Conservation (phyloP, 805 yeast species). For the Candida khao-thaluensis region DNA sequence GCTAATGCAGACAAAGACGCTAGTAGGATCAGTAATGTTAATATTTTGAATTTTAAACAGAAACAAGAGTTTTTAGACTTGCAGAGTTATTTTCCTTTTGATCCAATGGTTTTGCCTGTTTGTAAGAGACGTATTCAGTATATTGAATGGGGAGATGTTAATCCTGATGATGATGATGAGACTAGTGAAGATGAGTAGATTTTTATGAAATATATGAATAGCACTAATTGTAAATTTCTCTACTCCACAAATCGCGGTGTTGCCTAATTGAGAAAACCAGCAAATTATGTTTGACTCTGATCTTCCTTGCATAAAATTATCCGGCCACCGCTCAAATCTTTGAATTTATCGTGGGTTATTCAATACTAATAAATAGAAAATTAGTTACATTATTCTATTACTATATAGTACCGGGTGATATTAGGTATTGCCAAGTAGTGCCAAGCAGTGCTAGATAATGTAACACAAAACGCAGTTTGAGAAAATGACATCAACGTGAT, state of each 20-base stretch:
- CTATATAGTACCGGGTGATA: too few species aligned
- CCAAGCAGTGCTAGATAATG: too few species aligned
- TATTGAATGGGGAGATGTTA: conserved; percentile 70
- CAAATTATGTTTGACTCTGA: conserved; percentile 1
- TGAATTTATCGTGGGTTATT: too few species aligned
- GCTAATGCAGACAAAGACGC: not conserved
- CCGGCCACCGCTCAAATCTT: too few species aligned
- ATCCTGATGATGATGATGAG: conserved; percentile 48
- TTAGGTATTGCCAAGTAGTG: too few species aligned
- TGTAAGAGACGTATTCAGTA: conserved; percentile 55
- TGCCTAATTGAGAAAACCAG: not conserved
- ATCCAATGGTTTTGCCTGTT: conserved; percentile 74
- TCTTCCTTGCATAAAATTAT: not conserved
- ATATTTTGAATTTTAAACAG: conserved; percentile 45
- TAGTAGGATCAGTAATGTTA: conserved; percentile 1
- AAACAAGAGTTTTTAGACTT: conserved; percentile 83
- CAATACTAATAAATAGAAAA: too few species aligned
- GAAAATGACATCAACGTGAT: conserved; percentile 2
- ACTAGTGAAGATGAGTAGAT: not conserved
- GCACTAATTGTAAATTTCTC: too few species aligned
- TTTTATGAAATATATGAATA: too few species aligned
- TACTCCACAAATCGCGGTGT: conserved; percentile 2
- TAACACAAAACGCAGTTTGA: too few species aligned
- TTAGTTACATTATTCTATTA: too few species aligned
- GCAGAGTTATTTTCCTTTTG: conserved; percentile 96